Evolutionary conservation across 306 rosid species (phyloP).

Genomic region (Geum urbanum): DNA sequence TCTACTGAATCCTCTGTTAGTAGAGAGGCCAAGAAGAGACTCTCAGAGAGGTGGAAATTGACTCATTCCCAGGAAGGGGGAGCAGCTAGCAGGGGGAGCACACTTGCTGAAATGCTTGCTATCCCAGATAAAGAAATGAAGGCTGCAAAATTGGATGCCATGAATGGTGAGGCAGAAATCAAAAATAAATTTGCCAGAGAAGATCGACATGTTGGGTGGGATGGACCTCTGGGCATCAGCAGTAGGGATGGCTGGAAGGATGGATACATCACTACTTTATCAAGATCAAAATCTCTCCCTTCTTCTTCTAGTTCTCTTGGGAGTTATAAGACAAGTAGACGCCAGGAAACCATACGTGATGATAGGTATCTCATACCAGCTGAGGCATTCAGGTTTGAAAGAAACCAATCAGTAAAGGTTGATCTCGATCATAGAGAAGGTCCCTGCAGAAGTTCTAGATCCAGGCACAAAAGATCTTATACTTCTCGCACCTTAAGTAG

Average conservation of each 20-base stretch:
- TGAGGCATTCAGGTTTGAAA: slow-evolving; percentile 48
- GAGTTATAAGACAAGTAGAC: slow-evolving; percentile 45
- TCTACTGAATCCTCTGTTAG: slow-evolving; percentile 64
- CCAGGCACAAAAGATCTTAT: slow-evolving; percentile 49
- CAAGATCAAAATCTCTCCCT: slow-evolving; percentile 88
- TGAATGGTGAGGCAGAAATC: slow-evolving; percentile 33
- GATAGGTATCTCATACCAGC: slow-evolving; percentile 47
- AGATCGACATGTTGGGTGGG: slow-evolving; percentile 37
- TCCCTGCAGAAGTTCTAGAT: slow-evolving; percentile 40
- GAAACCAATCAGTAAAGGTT: slow-evolving; percentile 35
- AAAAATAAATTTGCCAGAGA: slow-evolving; percentile 35
- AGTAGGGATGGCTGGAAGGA: slow-evolving; percentile 98
- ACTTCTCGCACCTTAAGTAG: slow-evolving; percentile 40
- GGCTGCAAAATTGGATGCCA: slow-evolving; percentile 33
- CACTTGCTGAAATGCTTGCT: slow-evolving; percentile 96
- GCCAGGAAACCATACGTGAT: slow-evolving; percentile 39
- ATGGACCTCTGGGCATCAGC: slow-evolving; percentile 89
- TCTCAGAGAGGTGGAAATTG: slow-evolving; percentile 86
- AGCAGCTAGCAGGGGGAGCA: slow-evolving; percentile 60
- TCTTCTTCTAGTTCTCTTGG: slow-evolving; percentile 64
- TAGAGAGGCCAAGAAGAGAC: slow-evolving; percentile 92
- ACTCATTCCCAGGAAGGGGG: slow-evolving; percentile 54
- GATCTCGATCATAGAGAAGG: slow-evolving; percentile 38
- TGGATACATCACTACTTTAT: slow-evolving; percentile 45
- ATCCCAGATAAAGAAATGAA: slow-evolving; percentile 51